Base-by-base conservation (phyloP, 139 green algal species). In the Picocystis salinarum region DNA sequence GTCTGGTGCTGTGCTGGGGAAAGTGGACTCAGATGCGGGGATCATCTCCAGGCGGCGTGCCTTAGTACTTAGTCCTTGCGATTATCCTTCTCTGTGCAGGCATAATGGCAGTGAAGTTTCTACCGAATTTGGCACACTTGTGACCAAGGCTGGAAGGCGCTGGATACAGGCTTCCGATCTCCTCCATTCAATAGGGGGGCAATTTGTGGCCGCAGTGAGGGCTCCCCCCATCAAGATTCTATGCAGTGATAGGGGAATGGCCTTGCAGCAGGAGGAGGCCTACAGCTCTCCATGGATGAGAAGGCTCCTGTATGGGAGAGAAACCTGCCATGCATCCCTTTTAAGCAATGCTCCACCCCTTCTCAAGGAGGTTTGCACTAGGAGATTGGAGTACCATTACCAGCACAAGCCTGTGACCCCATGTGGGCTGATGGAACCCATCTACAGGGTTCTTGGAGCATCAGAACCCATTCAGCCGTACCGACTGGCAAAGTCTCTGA, bases 191-290 rank as follows among this genome's bases (percentile, higher is more conserved):
- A n/a, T n/a, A n/a, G n/a, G n/a, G n/a, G n/a, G n/a, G n/a, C n/a
- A n/a, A n/a, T n/a, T n/a, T n/a, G n/a, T n/a, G n/a, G n/a, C n/a
- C n/a, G n/a, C n/a, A n/a, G n/a, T n/a, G n/a, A n/a, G n/a, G 36
- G 29, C 13, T 46, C 18, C 34, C 7, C 51, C 17, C 9, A 22
- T 59, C 17, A 17, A 64, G 15, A 10, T 51, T 15, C 5, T 46
- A 23, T 59, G 51, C 28, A n/a, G n/a, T 23, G 51, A 59, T 24
- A 47, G 51, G 23, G 29, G 30, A 12, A 62, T 64, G n/a, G 51
- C 51, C 6, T 64, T 46, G 28, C 51, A 59, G 52, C 28, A 53
- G 17, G 34, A 55, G 50, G 17, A 64, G 51, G 12, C 27, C 15
- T 15, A 55, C 15, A 17, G 42, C 25, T 17, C 50, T 13, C 50